Conservation (phyloP, 148 eudicot genomes). For the Selenicereus undatus region DNA sequence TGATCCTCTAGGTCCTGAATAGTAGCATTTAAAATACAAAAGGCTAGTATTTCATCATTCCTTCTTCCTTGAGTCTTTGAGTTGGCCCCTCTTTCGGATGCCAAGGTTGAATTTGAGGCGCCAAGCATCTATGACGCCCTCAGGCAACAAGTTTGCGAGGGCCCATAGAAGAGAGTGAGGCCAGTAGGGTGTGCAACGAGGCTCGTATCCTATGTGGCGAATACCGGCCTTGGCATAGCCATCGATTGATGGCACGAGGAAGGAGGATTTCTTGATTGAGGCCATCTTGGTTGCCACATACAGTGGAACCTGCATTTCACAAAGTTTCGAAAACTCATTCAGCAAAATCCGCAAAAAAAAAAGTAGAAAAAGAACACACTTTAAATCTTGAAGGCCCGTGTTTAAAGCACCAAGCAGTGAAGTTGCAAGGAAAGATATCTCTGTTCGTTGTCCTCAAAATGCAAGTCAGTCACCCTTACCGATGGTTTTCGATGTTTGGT, state of each 20-base stretch:
- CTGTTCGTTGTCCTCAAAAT: too few relatives aligned
- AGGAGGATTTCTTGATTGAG: slow-evolving; percentile 53
- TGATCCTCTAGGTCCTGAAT: neutral
- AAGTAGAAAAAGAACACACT: neutral
- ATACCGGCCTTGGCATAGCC: slow-evolving; percentile 52
- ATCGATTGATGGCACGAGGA: slow-evolving; percentile 61
- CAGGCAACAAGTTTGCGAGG: slow-evolving; percentile 38
- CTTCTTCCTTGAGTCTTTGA: slow-evolving; percentile 42
- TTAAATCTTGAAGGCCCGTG: neutral
- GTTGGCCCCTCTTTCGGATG: slow-evolving; percentile 47
- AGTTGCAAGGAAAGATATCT: too few relatives aligned
- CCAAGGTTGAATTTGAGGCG: slow-evolving; percentile 40
- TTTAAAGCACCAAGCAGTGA: too few relatives aligned
- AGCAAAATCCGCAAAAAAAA: neutral
- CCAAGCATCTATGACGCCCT: slow-evolving; percentile 37
- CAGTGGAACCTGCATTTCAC: slow-evolving; percentile 51
- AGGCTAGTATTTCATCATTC: slow-evolving; percentile 13
- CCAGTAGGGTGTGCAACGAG: slow-evolving; percentile 64
- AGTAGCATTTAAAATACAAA: neutral
- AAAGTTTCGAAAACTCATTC: slow-evolving; percentile 2
- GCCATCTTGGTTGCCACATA: slow-evolving; percentile 74
- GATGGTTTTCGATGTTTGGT: too few relatives aligned
- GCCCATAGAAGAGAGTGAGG: slow-evolving; percentile 52
- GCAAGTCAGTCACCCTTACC: too few relatives aligned
- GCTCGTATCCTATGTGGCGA: slow-evolving; percentile 53